These are phyloP conservation scores for Phytophthora hibernalis DNA, from an alignment of 352 stramenopile genomes.

Conservation along the genomic window DNA sequence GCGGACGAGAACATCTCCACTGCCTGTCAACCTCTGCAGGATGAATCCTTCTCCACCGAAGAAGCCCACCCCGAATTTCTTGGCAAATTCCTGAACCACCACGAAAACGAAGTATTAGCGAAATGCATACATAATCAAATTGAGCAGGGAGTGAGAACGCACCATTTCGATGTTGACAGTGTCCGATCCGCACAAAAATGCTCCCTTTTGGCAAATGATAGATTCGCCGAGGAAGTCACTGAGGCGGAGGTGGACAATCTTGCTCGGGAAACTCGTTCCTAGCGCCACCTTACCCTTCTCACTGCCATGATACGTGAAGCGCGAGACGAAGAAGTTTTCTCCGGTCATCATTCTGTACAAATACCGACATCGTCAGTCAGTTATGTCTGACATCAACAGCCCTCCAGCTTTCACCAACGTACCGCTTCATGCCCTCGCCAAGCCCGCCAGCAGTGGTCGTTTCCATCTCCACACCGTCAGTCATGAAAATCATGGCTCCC, in stretches of 20 bases:
- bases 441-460: conserved; percentile 93
- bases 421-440: conserved; percentile 86
- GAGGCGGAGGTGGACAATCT: conserved; percentile 92
- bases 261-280: conserved; percentile 89
- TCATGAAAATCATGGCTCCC: conserved; percentile 97
- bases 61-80: conserved; percentile 91
- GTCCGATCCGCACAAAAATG: conserved; percentile 92
- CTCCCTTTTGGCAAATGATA: conserved; percentile 94
- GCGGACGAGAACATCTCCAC: conserved; percentile 92
- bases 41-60: conserved; percentile 97
- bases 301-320: conserved; percentile 70
- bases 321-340: conserved; percentile 84
- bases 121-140: background rate
- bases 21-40: conserved; percentile 91
- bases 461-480: conserved; percentile 91
- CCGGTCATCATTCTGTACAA: conserved; percentile 70
- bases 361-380: background rate
- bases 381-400: background rate
- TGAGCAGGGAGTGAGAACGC: background rate
- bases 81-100: conserved; percentile 82
- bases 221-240: conserved; percentile 86
- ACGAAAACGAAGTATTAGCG: background rate
- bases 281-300: conserved; percentile 87
- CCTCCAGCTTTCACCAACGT: conserved; percentile 46
- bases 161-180: conserved; percentile 93